Evolutionary conservation across 2,329 filamentous ascomycete genomes (phyloP), one percentile per base, ranked within the genome.

Genomic region (Domatiomyces globalis): DNA sequence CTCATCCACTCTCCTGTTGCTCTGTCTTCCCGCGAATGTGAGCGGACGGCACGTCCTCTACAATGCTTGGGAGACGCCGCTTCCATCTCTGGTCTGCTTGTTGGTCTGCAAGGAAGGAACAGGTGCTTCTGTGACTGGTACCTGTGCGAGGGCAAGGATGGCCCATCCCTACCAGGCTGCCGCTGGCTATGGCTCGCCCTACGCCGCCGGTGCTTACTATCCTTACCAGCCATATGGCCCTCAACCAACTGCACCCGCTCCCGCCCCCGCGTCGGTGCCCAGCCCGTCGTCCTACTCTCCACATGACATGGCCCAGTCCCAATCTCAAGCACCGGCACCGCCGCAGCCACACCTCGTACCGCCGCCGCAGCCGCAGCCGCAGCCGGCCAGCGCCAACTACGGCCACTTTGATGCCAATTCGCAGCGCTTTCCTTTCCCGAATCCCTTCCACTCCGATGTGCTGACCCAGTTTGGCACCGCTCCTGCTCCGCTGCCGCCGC

Each of bases 391-490:
- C 29, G 17, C 29, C 20, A 47, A 47, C 27, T 33, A 25, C 9
- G 45, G 9, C 10, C 19, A 17, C 17, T 47, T 56, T 46, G 55
- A 59, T 48, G 46, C 51, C 18, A 62, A 58, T 48, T 52, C 57
- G 19, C 59, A 62, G 20, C 17, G 17, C 25, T 60, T 61, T 50
- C 52, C 62, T 27, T 55, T 54, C 43, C 51, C 62, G 8, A 53
- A 56, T 33, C 61, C 56, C 15, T 56, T 57, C 36, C 54, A 48
- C 53, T 18, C 58, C 36, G 58, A 60, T 10, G 47, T 59, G 12
- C 56, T 60, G 50, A 56, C 57, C 42, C 60, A 61, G 19, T 57
- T 59, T 53, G 51, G 55, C 18, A 56, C 39, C 19, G 49, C 56
- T 12, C 1, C 33, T 17, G 25, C 46, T 17, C 46, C 17, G 18